Evolutionary conservation across 78 protist genomes (phyloP).

Genomic region (Polysphondylium violaceum): DNA sequence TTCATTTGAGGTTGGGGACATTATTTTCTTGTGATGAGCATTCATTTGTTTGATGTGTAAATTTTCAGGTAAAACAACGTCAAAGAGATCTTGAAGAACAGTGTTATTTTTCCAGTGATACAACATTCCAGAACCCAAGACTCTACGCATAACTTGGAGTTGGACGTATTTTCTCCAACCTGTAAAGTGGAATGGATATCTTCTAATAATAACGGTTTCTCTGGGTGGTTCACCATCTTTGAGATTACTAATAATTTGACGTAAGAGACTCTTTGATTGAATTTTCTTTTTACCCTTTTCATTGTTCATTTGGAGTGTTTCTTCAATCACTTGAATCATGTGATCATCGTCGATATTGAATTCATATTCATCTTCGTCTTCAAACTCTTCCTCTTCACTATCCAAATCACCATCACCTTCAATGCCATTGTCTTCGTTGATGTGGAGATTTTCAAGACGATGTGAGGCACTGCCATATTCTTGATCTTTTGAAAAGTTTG

Average conservation of each 20-base stretch:
- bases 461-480: not conserved
- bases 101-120: slow-evolving; percentile 34
- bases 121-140: slow-evolving; percentile 18
- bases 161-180: slow-evolving; percentile 76
- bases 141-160: slow-evolving; percentile 24
- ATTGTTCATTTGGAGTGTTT: not conserved
- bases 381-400: not conserved
- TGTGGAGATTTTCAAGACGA: slow-evolving; percentile 3
- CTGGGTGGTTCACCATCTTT: slow-evolving; percentile 56
- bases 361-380: slow-evolving; percentile 47
- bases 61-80: slow-evolving; percentile 11
- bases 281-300: slow-evolving; percentile 60
- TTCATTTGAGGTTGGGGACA: no score
- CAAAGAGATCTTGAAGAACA: slow-evolving; percentile 34
- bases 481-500: not conserved
- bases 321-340: slow-evolving; percentile 35
- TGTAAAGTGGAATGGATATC: slow-evolving; percentile 11
- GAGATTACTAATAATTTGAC: slow-evolving; percentile 38
- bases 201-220: slow-evolving; percentile 18
- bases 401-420: slow-evolving; percentile 33
- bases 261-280: slow-evolving; percentile 5
- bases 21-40: no score
- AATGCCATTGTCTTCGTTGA: slow-evolving; percentile 12
- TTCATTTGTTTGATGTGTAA: not conserved
- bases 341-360: slow-evolving; percentile 33